Percentiles rank a stretch among this genome's conserved stretches.
Conservation (phyloP, 106 monocot genomes). For the Iris macrosiphon region DNA sequence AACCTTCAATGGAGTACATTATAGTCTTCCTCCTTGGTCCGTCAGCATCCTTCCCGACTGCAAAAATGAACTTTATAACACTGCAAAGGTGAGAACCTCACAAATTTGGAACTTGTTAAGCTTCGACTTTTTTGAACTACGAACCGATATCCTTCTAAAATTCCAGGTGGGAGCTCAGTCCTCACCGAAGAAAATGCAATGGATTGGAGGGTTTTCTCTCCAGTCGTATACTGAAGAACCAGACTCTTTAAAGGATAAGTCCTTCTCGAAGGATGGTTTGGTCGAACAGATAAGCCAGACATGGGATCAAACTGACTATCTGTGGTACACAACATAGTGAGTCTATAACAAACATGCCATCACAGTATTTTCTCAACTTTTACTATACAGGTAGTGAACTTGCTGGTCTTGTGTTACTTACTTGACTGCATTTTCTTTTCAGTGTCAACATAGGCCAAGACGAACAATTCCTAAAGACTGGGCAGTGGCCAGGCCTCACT, state of each 20-base stretch:
- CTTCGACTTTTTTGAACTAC: no score
- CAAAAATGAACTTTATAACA: slow-evolving; percentile 82
- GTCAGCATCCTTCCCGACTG: slow-evolving; percentile 97
- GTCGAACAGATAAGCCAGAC: slow-evolving; percentile 79
- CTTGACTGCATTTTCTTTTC: slow-evolving; percentile 8
- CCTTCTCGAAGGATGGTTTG: slow-evolving; percentile 59
- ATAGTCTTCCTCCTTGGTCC: slow-evolving; percentile 98
- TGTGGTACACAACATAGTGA: slow-evolving; percentile 96
- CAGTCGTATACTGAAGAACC: slow-evolving; percentile 47
- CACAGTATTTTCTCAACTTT: no score
- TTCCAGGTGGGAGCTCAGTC: slow-evolving; percentile 67
- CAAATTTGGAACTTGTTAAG: background rate
- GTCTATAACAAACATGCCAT: slow-evolving; percentile 24
- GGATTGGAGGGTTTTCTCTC: slow-evolving; percentile 45
- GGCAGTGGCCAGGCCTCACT: slow-evolving; percentile 42
- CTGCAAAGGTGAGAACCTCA: slow-evolving; percentile 57
- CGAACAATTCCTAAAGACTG: slow-evolving; percentile 57
- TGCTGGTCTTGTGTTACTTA: background rate
- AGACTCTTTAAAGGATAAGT: slow-evolving; percentile 34
- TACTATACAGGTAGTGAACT: background rate
- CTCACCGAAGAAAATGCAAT: slow-evolving; percentile 61
- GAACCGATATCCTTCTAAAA: background rate
- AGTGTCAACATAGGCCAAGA: slow-evolving; percentile 56
- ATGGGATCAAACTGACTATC: slow-evolving; percentile 83
- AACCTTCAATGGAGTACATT: slow-evolving; percentile 73